Conservation (phyloP, 2,329 filamentous ascomycete genomes). For the Talaromyces sp. region DNA sequence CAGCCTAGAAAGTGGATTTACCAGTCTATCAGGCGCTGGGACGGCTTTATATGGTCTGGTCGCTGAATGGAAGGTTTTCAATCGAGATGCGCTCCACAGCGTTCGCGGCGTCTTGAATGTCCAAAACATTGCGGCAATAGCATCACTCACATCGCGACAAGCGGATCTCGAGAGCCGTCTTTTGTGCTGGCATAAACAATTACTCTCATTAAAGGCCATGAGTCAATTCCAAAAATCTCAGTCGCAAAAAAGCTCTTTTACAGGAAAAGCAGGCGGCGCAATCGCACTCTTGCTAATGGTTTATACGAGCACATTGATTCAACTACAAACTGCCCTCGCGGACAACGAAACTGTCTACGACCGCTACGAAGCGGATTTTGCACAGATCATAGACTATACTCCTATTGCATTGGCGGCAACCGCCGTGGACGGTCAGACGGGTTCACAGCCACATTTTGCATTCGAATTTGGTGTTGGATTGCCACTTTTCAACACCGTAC, state of each 20-base stretch:
- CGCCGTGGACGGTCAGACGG: not conserved
- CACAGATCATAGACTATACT: not conserved
- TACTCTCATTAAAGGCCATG: not conserved
- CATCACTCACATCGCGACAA: not conserved
- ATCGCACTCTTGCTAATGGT: not conserved
- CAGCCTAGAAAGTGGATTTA: not conserved
- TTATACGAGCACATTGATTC: not conserved
- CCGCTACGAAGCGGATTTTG: not conserved
- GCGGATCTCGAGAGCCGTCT: not conserved
- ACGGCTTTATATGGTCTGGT: not conserved
- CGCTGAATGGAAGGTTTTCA: not conserved
- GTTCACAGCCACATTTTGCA: not conserved
- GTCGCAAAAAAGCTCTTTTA: not conserved
- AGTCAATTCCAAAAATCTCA: not conserved
- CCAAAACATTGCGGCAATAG: not conserved
- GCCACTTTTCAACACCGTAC: not conserved
- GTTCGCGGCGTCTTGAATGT: not conserved
- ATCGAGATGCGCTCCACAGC: not conserved
- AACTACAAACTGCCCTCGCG: not conserved
- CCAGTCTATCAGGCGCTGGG: not conserved
- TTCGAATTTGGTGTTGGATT: not conserved
- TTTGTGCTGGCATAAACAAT: not conserved
- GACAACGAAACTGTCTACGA: not conserved
- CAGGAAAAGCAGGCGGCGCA: not conserved
- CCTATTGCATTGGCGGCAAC: not conserved